phyloP scores from a whole-genome alignment of 768 basidiomycete genomes.

The Boletus rubropictus region DNA sequence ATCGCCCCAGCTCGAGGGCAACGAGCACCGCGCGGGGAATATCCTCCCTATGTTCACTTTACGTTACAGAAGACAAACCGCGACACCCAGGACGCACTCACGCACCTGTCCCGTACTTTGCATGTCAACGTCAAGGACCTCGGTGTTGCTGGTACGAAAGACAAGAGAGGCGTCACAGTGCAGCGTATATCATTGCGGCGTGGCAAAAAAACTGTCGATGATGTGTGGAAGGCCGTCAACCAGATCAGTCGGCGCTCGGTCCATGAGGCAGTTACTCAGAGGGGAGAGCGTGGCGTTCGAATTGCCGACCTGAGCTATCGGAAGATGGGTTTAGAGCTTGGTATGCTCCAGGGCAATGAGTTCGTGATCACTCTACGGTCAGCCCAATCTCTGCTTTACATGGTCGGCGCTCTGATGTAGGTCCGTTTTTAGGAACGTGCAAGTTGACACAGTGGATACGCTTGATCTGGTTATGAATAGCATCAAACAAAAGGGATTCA shows the following conservation, averaged over 20 bases:
- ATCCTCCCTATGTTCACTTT: slow-evolving; percentile 90
- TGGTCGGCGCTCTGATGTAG: slow-evolving; percentile 1
- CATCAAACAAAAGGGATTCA: slow-evolving; percentile 82
- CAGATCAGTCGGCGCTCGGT: slow-evolving; percentile 53
- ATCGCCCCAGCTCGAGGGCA: slow-evolving; percentile 29
- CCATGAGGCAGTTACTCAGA: slow-evolving; percentile 54
- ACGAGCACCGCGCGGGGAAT: slow-evolving; percentile 53
- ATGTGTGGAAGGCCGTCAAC: slow-evolving; percentile 82
- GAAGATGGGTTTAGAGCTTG: slow-evolving; percentile 78
- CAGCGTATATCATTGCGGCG: slow-evolving; percentile 83
- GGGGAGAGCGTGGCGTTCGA: slow-evolving; percentile 86
- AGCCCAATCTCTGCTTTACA: slow-evolving; percentile 14
- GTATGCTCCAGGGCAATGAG: slow-evolving; percentile 94
- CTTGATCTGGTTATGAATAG: slow-evolving; percentile 72
- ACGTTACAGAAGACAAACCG: slow-evolving; percentile 96
- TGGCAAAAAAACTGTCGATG: slow-evolving; percentile 69
- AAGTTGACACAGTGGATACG: slow-evolving; percentile 64
- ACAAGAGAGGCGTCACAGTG: slow-evolving; percentile 94
- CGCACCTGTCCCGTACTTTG: slow-evolving; percentile 71
- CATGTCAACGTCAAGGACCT: slow-evolving; percentile 76
- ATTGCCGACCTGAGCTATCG: slow-evolving; percentile 86
- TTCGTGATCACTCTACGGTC: slow-evolving; percentile 93
- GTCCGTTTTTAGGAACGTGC: slow-evolving; percentile 61
- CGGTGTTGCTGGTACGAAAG: slow-evolving; percentile 92
- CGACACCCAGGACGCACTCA: slow-evolving; percentile 91